Evolutionary conservation across 805 yeast genomes (phyloP), one percentile per base, ranked within the genome.

Genomic region (Monosporozyma solicola): DNA sequence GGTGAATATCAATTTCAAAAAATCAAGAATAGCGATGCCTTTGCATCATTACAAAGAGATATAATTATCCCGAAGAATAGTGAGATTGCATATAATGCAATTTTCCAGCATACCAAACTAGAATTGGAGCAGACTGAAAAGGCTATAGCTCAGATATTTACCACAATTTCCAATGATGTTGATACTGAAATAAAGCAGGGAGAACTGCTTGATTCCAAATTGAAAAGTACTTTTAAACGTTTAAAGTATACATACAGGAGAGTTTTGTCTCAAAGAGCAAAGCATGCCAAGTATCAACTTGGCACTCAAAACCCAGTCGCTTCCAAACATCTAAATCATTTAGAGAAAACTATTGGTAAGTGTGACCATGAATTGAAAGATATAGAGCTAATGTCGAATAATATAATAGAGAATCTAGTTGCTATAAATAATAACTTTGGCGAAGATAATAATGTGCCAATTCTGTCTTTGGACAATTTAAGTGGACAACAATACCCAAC

Each of bases 171-270:
- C 29, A 64, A 59, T 29, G 72, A 68, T 48, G 59, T 72, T 5
- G 60, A 61, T 13, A 58, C 62, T 16, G 74, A 70, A 51, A 55
- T 61, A 31, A 59, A 57, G 27, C 68, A 65, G 35, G 69, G 70
- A 53, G 57, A 57, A 24, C 48, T 51, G 31, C 56, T 66, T 7
- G 64, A 66, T 35, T 22, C 37, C 8, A 61, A 62, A 43, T 47
- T 66, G 29, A 61, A 57, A 24, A 52, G 51, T 9, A 61, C 70
- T 5, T 44, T 57, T 5, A 58, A 53, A 51, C 64, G 53, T 47
- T 49, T 67, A 10, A 55, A 61, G 15, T 61, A 55, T n/a, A 51
- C 55, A 13, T 62, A 63, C 49, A 41, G 39, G 10, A 61, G 53
- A 33, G 49, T 58, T 1, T 7, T 24, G 7, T 55, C 54, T 33